phyloP scores from a whole-genome alignment of 305 asterid genomes.

The Fraxinus latifolia region DNA sequence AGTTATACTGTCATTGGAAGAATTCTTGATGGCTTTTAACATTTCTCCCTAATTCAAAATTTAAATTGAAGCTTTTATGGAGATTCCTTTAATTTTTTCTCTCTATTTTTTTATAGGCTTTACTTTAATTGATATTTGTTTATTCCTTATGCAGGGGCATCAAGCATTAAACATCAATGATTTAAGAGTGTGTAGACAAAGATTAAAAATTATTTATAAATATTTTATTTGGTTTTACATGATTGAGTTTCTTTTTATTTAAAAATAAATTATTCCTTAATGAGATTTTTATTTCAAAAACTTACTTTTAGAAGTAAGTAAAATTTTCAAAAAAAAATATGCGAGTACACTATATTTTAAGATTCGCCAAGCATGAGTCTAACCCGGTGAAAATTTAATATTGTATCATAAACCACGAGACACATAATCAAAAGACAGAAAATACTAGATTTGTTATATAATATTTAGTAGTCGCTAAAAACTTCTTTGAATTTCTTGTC shows the following conservation, averaged over 20 bases:
- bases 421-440: background rate
- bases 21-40: constrained; percentile 1
- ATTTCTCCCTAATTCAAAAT: background rate
- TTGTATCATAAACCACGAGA: background rate
- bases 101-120: background rate
- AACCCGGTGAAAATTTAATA: background rate
- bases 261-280: background rate
- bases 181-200: background rate
- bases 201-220: background rate
- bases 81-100: background rate
- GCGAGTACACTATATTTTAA: background rate
- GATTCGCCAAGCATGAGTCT: background rate
- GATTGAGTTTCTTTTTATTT: background rate
- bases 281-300: background rate
- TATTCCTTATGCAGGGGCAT: background rate
- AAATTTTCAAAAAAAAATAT: background rate
- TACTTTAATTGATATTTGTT: background rate
- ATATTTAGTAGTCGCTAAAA: background rate
- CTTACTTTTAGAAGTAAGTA: no score
- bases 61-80: background rate
- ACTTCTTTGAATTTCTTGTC: background rate
- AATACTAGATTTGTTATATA: background rate
- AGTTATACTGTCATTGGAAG: background rate
- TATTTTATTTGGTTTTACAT: background rate
- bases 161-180: background rate